A percentile compares a stretch with the other conserved stretches of the same genome.
Conservation (phyloP, 2,329 filamentous ascomycete genomes). For the Zymoseptoria passerinii region DNA sequence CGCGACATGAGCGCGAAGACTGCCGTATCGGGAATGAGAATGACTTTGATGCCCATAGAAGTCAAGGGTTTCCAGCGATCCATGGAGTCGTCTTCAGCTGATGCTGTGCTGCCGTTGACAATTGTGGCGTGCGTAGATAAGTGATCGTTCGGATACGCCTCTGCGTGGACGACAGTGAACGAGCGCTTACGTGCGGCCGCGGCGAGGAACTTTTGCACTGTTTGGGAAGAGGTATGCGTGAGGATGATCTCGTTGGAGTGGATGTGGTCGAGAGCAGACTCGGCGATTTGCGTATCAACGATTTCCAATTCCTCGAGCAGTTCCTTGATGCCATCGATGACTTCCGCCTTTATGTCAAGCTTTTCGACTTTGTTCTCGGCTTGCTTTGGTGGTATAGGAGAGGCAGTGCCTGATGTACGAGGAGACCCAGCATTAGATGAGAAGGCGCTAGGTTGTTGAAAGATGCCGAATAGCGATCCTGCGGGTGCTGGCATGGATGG, state of each 20-base stretch:
- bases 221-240: conserved; percentile 76
- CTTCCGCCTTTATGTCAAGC: conserved; percentile 74
- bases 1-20: conserved; percentile 90
- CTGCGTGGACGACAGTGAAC: conserved; percentile 82
- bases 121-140: conserved; percentile 54
- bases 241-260: conserved; percentile 89
- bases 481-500: conserved; percentile 52
- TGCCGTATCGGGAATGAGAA: conserved; percentile 75
- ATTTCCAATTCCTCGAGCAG: conserved; percentile 92
- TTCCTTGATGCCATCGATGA: conserved; percentile 88
- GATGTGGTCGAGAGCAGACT: conserved; percentile 82
- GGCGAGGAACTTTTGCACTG: conserved; percentile 81
- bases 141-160: conserved; percentile 63
- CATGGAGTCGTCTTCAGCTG: conserved; percentile 37
- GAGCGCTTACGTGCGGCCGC: conserved; percentile 81
- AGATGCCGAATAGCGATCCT: conserved; percentile 80
- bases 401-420: conserved; percentile 12
- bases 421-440: conserved; percentile 31
- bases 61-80: conserved; percentile 68
- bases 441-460: conserved; percentile 56
- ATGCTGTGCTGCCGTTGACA: conserved; percentile 44
- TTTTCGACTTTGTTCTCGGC: conserved; percentile 28
- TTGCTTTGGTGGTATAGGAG: conserved; percentile 29
- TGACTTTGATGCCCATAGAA: conserved; percentile 69
- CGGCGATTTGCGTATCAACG: conserved; percentile 87